Evolutionary conservation across 208 protist species (phyloP).

Genomic region (Angomonas ambiguus): DNA sequence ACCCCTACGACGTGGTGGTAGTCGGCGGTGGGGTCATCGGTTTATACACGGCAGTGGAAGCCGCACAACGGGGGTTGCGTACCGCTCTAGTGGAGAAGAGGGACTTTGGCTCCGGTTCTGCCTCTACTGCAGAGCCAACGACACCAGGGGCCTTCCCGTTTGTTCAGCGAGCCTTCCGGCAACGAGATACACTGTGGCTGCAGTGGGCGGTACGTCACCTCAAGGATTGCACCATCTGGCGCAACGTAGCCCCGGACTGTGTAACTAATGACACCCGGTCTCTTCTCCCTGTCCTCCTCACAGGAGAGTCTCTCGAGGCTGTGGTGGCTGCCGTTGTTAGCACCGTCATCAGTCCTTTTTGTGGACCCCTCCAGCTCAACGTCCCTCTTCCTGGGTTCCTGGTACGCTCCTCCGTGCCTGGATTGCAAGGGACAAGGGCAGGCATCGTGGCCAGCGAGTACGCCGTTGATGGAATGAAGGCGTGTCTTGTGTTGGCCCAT

Average conservation of each 20-base stretch:
- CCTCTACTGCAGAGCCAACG: slow-evolving; percentile 20
- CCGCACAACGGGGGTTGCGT: slow-evolving; percentile 67
- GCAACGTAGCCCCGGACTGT: slow-evolving; percentile 39
- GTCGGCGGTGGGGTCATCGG: slow-evolving; percentile 66
- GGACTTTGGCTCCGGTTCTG: slow-evolving; percentile 52
- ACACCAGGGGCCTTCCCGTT: slow-evolving; percentile 63
- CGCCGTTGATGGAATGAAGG: slow-evolving; percentile 32
- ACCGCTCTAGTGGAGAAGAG: slow-evolving; percentile 64
- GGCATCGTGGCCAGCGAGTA: slow-evolving; percentile 42
- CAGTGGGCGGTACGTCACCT: slow-evolving; percentile 36
- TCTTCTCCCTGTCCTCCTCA: slow-evolving; percentile 50
- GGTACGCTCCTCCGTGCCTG: slow-evolving; percentile 23
- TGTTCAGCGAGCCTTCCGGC: slow-evolving; percentile 66
- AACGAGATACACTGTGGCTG: slow-evolving; percentile 64
- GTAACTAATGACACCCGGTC: slow-evolving; percentile 22
- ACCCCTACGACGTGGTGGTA: slow-evolving; percentile 68
- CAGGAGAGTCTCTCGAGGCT: slow-evolving; percentile 59
- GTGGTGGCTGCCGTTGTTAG: slow-evolving; percentile 30
- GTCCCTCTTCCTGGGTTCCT: slow-evolving; percentile 13
- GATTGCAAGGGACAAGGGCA: slow-evolving; percentile 21
- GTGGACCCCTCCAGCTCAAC: slow-evolving; percentile 31
- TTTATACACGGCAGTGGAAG: slow-evolving; percentile 80
- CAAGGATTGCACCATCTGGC: slow-evolving; percentile 45
- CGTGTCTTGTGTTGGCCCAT: slow-evolving; percentile 39
- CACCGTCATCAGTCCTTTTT: slow-evolving; percentile 47